Percentiles rank a stretch among this genome's conserved stretches.
Conservation (phyloP, 176 grass and related monocot species). For the Carex pumila region DNA sequence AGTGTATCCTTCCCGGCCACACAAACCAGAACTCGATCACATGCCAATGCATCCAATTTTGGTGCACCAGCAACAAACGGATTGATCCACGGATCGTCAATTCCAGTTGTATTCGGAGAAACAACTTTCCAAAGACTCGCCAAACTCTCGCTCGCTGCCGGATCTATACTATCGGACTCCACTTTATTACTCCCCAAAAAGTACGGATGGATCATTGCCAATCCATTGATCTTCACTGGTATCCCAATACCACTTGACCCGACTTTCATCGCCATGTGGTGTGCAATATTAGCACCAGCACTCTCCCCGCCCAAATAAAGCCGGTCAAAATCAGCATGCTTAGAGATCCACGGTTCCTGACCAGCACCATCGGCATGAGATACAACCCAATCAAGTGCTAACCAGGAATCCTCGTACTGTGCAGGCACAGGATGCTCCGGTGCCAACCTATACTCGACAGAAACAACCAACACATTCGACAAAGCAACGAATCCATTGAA, state of each 20-base stretch:
- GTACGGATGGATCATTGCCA: conserved; percentile 71
- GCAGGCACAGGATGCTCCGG: conserved; percentile 32
- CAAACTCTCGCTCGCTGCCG: conserved; percentile 2
- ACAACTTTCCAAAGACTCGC: conserved; percentile 17
- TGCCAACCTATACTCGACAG: conserved; percentile 31
- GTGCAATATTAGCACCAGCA: conserved; percentile 71
- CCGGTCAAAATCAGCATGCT: conserved; percentile 48
- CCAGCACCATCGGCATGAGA: conserved; percentile 22
- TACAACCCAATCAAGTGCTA: conserved; percentile 57
- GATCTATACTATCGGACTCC: conserved; percentile 11
- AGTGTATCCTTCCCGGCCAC: conserved; percentile 27
- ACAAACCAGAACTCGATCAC: conserved; percentile 20
- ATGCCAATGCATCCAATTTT: conserved; percentile 17
- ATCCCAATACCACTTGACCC: conserved; percentile 26
- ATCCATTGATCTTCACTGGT: conserved; percentile 33
- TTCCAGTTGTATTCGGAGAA: conserved; percentile 4
- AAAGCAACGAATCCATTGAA: conserved; percentile 16
- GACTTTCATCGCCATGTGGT: conserved; percentile 55
- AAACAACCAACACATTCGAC: conserved; percentile 27
- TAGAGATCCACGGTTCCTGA: conserved; percentile 40
- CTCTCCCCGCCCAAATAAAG: conserved; percentile 77
- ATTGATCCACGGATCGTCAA: conserved; percentile 28
- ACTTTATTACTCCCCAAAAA: conserved; percentile 47
- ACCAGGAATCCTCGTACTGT: conserved; percentile 29
- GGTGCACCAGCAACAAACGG: conserved; percentile 22